Evolutionary conservation across 192 early-diverging fungal species (phyloP).

Genomic region (Dissophora globulifera): DNA sequence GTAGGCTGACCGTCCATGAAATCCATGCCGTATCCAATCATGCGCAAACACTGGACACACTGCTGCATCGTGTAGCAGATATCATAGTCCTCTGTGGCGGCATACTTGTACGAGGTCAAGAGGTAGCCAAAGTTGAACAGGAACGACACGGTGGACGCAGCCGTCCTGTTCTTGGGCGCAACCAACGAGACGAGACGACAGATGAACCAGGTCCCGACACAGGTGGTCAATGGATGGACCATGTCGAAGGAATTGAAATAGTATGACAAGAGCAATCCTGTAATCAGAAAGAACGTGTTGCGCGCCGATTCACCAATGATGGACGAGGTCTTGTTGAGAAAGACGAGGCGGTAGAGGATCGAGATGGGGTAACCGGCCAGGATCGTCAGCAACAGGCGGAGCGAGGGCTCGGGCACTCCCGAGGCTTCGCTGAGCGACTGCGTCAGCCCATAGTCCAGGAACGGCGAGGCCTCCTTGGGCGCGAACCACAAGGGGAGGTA

Average conservation of each 20-base stretch:
- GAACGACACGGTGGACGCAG: constrained; percentile 52
- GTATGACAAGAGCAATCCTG: constrained; percentile 58
- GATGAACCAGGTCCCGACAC: constrained; percentile 55
- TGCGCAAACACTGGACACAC: constrained; percentile 68
- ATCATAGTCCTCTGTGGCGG: constrained; percentile 63
- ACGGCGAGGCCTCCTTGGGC: constrained; percentile 22
- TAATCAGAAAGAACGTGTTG: constrained; percentile 56
- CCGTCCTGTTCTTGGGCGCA: constrained; percentile 51
- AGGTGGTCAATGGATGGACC: constrained; percentile 62
- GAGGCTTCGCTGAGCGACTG: constrained; percentile 35
- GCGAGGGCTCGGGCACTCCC: constrained; percentile 62
- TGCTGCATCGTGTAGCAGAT: constrained; percentile 72
- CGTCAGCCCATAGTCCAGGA: constrained; percentile 51
- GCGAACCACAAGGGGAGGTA: constrained; percentile 44
- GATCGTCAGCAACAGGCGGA: constrained; percentile 61
- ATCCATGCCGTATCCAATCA: constrained; percentile 73
- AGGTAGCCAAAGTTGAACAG: constrained; percentile 64
- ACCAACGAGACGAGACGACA: constrained; percentile 23
- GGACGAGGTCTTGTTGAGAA: constrained; percentile 52
- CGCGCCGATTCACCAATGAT: constrained; percentile 55
- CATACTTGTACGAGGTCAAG: constrained; percentile 58
- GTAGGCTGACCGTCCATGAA: constrained; percentile 63
- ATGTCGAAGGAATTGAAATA: constrained; percentile 62
- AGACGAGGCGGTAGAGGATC: constrained; percentile 55
- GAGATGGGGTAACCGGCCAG: constrained; percentile 59